A percentile compares a stretch with the other conserved stretches of the same genome.
phyloP scores from a whole-genome alignment of 164 flowering plant genomes.

The Vitis cinerea region DNA sequence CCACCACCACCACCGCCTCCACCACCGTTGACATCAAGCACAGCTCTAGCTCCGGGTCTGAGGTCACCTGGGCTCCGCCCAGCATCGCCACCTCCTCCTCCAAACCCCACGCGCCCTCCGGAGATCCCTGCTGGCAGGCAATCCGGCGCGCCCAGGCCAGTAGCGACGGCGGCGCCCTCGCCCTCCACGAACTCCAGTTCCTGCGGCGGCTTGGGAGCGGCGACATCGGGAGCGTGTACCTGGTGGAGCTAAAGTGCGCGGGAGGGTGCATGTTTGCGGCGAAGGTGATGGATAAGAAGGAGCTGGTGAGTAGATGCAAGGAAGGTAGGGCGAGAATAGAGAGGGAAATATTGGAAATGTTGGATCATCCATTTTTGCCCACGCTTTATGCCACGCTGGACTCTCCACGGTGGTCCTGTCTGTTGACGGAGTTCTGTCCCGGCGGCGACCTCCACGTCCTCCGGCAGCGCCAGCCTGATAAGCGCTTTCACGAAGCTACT shows the following conservation, averaged over 20 bases:
- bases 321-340: slow-evolving; percentile 63
- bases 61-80: slow-evolving; percentile 36
- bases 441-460: slow-evolving; percentile 85
- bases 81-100: slow-evolving; percentile 20
- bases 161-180: slow-evolving; percentile 19
- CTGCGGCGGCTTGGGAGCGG: slow-evolving; percentile 70
- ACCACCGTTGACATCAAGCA: slow-evolving; percentile 28
- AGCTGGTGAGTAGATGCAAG: slow-evolving; percentile 53
- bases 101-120: slow-evolving; percentile 21
- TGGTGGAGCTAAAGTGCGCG: slow-evolving; percentile 46
- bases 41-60: slow-evolving; percentile 54
- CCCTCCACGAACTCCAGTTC: slow-evolving; percentile 56
- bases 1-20: slow-evolving; percentile 40
- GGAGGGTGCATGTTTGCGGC: slow-evolving; percentile 49
- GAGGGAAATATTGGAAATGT: slow-evolving; percentile 53
- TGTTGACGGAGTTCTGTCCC: slow-evolving; percentile 83
- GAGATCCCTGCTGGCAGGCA: slow-evolving; percentile 39
- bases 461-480: slow-evolving; percentile 63
- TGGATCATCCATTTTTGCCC: slow-evolving; percentile 82
- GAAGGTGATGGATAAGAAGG: slow-evolving; percentile 77
- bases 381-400: slow-evolving; percentile 61
- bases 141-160: slow-evolving; percentile 31
- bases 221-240: slow-evolving; percentile 82
- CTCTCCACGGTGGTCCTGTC: slow-evolving; percentile 51
- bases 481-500: slow-evolving; percentile 59